Base-by-base conservation (phyloP, 202 grass and related monocot genomes). In the Schoenoplectus triqueter region DNA sequence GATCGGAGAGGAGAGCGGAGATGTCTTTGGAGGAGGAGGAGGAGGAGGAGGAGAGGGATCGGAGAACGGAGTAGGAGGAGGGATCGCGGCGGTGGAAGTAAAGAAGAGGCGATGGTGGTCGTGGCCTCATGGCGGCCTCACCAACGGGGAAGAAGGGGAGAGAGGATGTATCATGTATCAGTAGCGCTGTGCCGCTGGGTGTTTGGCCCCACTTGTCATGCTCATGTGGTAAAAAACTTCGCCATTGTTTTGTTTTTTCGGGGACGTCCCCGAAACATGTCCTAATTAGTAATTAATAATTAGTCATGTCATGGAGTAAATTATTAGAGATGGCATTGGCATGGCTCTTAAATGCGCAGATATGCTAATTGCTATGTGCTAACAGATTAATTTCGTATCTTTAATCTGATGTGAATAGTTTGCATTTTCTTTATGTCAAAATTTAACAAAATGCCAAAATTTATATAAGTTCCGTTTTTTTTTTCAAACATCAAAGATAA, bases 91-190 rank as follows among this genome's bases (percentile, higher is more conserved):
- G 39, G 88, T 69, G 31, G 86, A 72, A 10, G 62, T 18, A 6
- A 6, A 52, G 51, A 78, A 69, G 69, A 86, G 83, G 11, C 15
- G 15, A 74, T 42, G 84, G 48, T 52, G 45, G 75, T 4, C 90
- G 84, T 74, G 86, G 89, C 87, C 87, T 94, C 95, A 94, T 97
- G 89, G 88, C 82, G 66, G 81, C 66, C 85, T 52, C 54, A 87
- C 19, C 44, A 8, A 47, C 0, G 42, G 14, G 68, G 10, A 15
- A 70, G 41, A 47, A 19, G 11, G 84, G 66, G 51, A 31, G 67
- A 67, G 50, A 66, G 10, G 21, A 64, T n/a, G 61, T 60, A 60
- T 14, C 3, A 59, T 52, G 2, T n/a, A 5, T 75, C 41, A 0
- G 46, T 78, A 73, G 49, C 64, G 86, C 89, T n/a, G 14, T 3